These are phyloP conservation scores for Ceratobasidium sp. DNA, from an alignment of 1,284 basidiomycete genomes.

Conservation along the genomic window DNA sequence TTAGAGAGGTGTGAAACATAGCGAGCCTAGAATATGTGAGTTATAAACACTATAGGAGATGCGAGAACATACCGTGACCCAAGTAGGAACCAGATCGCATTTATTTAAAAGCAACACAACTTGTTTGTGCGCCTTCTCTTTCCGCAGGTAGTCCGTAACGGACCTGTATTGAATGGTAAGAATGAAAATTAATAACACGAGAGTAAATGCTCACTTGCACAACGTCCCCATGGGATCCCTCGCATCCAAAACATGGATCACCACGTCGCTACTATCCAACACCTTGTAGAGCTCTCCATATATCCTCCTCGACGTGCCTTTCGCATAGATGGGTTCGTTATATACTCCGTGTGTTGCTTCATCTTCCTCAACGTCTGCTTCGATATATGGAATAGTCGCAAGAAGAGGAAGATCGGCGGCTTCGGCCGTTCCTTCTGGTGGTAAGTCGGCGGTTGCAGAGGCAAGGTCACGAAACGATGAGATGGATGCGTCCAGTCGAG, in stretches of 20 bases:
- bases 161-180: constrained; percentile 60
- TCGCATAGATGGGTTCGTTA: constrained; percentile 89
- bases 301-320: constrained; percentile 93
- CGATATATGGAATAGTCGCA: constrained; percentile 43
- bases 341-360: constrained; percentile 62
- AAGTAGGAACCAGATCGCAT: constrained; percentile 97
- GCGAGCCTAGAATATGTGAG: constrained; percentile 74
- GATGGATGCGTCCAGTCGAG: constrained; percentile 74
- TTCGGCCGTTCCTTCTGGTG: constrained; percentile 57
- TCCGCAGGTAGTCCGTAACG: constrained; percentile 92
- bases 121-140: constrained; percentile 98
- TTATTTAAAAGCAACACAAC: constrained; percentile 98
- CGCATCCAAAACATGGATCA: constrained; percentile 96
- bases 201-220: constrained; percentile 70
- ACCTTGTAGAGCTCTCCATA: constrained; percentile 99
- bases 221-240: constrained; percentile 97
- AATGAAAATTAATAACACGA: not conserved
- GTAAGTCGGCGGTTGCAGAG: constrained; percentile 55
- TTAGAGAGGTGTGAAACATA: constrained; percentile 97
- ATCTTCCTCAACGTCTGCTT: constrained; percentile 53
- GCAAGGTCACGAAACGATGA: constrained; percentile 89
- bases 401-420: constrained; percentile 53
- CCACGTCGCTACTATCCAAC: constrained; percentile 97
- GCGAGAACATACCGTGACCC: constrained; percentile 88
- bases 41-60: constrained; percentile 18